Percentiles rank a stretch among this genome's conserved stretches.
phyloP scores from a whole-genome alignment of 208 protist species.

The Wallacemonas rigidus region DNA sequence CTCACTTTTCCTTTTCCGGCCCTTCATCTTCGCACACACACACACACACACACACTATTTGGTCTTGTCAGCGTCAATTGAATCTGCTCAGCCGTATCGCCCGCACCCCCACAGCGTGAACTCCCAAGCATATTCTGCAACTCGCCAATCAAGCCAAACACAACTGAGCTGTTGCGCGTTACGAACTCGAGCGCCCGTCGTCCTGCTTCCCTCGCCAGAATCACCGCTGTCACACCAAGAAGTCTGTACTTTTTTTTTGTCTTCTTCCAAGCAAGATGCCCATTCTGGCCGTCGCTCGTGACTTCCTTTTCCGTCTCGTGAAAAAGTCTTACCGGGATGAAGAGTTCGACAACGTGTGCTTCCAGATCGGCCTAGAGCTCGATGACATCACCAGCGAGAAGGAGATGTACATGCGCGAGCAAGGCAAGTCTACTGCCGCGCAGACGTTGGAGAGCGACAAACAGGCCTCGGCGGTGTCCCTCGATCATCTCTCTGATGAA shows the following conservation, averaged over 20 bases:
- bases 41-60: not conserved
- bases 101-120: too few species aligned
- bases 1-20: not conserved
- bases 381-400: constrained; percentile 97
- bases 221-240: not conserved
- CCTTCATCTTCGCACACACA: too few species aligned
- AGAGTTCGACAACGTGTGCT: constrained; percentile 97
- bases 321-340: constrained; percentile 89
- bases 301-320: constrained; percentile 78
- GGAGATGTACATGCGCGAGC: constrained; percentile 93
- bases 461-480: constrained; percentile 19
- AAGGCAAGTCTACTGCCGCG: constrained; percentile 36
- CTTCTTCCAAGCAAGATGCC: constrained; percentile 54
- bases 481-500: constrained; percentile 82
- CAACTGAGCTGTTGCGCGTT: too few species aligned
- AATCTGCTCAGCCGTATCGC: too few species aligned
- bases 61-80: too few species aligned
- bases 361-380: constrained; percentile 98
- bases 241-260: not conserved
- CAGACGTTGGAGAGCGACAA: not conserved
- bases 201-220: not conserved
- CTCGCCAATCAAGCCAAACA: too few species aligned
- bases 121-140: too few species aligned
- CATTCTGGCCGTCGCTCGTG: constrained; percentile 77
- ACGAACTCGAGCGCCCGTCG: too few species aligned